Conservation (phyloP, 495 filamentous ascomycete genomes). For the Trichoderma parareesei region DNA sequence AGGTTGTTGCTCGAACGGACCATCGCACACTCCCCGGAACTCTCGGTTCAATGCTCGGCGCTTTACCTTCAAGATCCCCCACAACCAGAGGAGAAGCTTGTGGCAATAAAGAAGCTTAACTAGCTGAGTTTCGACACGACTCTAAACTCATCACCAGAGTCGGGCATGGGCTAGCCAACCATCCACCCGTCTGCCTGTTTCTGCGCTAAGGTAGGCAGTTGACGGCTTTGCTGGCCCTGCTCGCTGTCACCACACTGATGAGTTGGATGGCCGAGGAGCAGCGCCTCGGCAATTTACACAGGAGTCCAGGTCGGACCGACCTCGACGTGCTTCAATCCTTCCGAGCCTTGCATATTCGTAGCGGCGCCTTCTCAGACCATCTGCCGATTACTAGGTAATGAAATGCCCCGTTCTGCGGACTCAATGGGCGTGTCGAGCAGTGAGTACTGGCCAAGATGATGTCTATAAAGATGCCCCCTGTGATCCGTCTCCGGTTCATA, state of each 20-base stretch:
- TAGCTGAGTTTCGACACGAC: not conserved
- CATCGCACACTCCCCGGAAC: not conserved
- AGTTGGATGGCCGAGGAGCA: not conserved
- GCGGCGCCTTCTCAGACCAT: no score
- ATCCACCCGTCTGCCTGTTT: not conserved
- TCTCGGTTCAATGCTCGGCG: not conserved
- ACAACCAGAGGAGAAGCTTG: not conserved
- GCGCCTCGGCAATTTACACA: no score
- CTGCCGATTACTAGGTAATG: no score
- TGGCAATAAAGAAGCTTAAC: not conserved
- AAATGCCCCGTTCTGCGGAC: no score
- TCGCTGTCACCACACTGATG: not conserved
- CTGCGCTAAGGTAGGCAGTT: not conserved
- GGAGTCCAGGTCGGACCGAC: no score
- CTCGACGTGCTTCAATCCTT: no score
- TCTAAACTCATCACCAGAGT: not conserved
- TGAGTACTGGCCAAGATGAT: no score
- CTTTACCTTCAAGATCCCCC: not conserved
- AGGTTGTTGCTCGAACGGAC: no score
- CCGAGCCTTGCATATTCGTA: no score
- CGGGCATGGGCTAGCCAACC: not conserved
- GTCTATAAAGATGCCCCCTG: no score
- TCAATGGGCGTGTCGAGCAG: no score
- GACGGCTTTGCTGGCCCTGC: not conserved
- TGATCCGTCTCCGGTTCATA: not conserved